Evolutionary conservation across 1,284 basidiomycete species (phyloP).

Genomic region (Sanghuangporus sanghuang): DNA sequence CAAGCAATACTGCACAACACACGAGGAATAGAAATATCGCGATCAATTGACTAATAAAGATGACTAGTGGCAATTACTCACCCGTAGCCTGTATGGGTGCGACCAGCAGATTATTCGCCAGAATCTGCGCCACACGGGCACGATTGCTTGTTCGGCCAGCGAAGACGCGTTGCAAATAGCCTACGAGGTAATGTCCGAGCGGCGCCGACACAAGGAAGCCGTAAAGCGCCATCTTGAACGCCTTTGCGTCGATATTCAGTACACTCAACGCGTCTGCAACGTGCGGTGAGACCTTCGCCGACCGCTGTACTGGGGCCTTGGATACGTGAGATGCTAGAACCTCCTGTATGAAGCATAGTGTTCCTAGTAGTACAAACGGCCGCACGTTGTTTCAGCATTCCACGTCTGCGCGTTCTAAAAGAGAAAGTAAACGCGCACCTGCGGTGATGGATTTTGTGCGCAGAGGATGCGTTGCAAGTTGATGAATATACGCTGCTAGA

Average conservation of each 20-base stretch:
- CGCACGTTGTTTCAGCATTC: not conserved
- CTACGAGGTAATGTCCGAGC: conserved; percentile 69
- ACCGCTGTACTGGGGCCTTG: conserved; percentile 44
- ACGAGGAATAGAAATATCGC: not conserved
- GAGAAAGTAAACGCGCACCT: conserved; percentile 34
- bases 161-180: conserved; percentile 69
- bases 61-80: conserved; percentile 30
- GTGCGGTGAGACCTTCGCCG: conserved; percentile 49
- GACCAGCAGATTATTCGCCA: conserved; percentile 75
- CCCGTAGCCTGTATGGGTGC: conserved; percentile 73
- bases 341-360: conserved; percentile 75
- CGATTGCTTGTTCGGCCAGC: conserved; percentile 66
- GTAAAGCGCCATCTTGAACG: conserved; percentile 80
- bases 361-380: conserved; percentile 33
- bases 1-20: conserved; percentile 44
- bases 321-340: conserved; percentile 72
- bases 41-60: not conserved
- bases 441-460: conserved; percentile 72
- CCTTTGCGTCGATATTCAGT: conserved; percentile 55
- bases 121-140: conserved; percentile 69
- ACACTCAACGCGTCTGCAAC: conserved; percentile 49
- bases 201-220: conserved; percentile 86
- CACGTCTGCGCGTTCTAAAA: not conserved
- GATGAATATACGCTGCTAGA: conserved; percentile 56
- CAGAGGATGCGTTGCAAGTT: conserved; percentile 61